Evolutionary conservation across 202 grass and related monocot genomes (phyloP).

Genomic region (Schoenoplectus triqueter): DNA sequence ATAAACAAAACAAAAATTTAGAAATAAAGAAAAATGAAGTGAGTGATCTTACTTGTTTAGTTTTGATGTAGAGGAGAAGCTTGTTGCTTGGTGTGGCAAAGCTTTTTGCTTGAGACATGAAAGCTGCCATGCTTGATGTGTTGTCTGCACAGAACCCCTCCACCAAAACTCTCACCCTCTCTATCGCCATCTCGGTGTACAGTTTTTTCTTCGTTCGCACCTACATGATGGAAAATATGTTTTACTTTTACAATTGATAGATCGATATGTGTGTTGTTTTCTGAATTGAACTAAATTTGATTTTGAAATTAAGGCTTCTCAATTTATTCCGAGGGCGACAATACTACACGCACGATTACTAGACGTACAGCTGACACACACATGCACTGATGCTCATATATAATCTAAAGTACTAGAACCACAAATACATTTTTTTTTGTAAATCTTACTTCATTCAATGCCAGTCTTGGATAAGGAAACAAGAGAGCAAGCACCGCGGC

Average conservation of each 20-base stretch:
- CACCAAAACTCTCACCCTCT: constrained; percentile 58
- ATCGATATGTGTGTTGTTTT: neutral
- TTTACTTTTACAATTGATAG: neutral
- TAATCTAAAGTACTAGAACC: neutral
- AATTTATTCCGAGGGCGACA: neutral
- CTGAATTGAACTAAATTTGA: neutral
- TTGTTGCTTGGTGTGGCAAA: constrained; percentile 50
- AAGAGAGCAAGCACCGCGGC: constrained; percentile 63
- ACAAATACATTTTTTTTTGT: constrained; percentile 5
- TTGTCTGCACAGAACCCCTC: constrained; percentile 41
- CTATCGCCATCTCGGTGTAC: constrained; percentile 56
- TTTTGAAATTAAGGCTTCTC: neutral
- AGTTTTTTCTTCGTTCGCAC: constrained; percentile 46
- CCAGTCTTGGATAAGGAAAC: constrained; percentile 65
- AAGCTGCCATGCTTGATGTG: constrained; percentile 46
- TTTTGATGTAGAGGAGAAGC: constrained; percentile 50
- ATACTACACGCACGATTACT: too few species aligned
- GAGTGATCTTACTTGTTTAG: constrained; percentile 49
- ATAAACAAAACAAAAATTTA: neutral
- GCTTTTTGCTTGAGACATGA: constrained; percentile 54
- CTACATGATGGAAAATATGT: constrained; percentile 17
- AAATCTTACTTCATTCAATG: constrained; percentile 47
- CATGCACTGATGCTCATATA: neutral
- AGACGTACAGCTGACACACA: too few species aligned
- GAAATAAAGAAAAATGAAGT: neutral